Percentiles rank a stretch among this genome's conserved stretches.
Evolutionary conservation across 2,329 filamentous ascomycete species (phyloP).

Genomic region (Pseudogymnoascus sp.): DNA sequence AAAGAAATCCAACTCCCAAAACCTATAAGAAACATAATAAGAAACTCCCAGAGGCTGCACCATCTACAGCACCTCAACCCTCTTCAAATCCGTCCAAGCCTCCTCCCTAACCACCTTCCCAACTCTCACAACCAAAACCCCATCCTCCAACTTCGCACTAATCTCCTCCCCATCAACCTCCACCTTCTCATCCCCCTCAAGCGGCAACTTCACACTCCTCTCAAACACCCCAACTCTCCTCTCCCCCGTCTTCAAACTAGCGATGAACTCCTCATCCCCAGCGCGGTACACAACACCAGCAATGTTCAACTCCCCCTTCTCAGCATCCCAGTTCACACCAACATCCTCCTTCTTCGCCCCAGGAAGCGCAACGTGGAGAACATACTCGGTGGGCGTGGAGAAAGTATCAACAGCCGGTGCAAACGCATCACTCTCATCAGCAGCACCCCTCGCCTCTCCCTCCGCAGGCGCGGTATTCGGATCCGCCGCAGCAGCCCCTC

Average conservation of each 20-base stretch:
- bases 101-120: slow-evolving; percentile 54
- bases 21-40: background rate
- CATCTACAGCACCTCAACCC: slow-evolving; percentile 45
- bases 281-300: slow-evolving; percentile 66
- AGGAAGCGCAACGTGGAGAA: slow-evolving; percentile 66
- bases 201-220: slow-evolving; percentile 56
- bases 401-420: slow-evolving; percentile 67
- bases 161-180: slow-evolving; percentile 61
- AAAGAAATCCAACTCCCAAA: background rate
- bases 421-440: slow-evolving; percentile 38
- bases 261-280: slow-evolving; percentile 60
- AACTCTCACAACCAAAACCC: slow-evolving; percentile 66
- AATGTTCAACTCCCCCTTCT: slow-evolving; percentile 56
- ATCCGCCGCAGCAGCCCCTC: slow-evolving; percentile 18
- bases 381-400: slow-evolving; percentile 54
- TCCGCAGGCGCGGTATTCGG: slow-evolving; percentile 14
- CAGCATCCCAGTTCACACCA: slow-evolving; percentile 66
- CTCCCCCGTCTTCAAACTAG: slow-evolving; percentile 53
- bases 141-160: slow-evolving; percentile 69
- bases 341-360: slow-evolving; percentile 74
- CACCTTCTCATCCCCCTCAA: slow-evolving; percentile 42
- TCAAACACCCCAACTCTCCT: slow-evolving; percentile 68
- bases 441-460: slow-evolving; percentile 15
- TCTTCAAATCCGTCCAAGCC: slow-evolving; percentile 56
- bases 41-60: background rate